Evolutionary conservation across 441 rosid genomes (phyloP).

Genomic region (Gossypium schwendimanii): DNA sequence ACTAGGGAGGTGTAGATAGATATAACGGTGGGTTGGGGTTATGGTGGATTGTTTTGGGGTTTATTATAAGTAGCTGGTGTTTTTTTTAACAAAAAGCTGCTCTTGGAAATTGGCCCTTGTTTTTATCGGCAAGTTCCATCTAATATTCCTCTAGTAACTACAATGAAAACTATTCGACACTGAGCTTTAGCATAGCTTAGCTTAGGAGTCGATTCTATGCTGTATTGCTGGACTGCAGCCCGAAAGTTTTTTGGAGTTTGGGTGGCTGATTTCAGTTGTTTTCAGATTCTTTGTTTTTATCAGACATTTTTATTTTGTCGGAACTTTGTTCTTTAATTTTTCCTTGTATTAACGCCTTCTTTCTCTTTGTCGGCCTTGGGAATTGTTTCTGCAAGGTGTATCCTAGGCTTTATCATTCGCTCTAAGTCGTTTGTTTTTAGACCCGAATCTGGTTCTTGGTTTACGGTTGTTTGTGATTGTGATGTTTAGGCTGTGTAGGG

Average conservation of each 20-base stretch:
- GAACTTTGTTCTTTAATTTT: background rate
- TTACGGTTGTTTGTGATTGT: too few species aligned
- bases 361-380: too few species aligned
- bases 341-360: background rate
- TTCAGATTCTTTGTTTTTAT: background rate
- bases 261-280: conserved; percentile 20
- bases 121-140: conserved; percentile 34
- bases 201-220: conserved; percentile 1
- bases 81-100: conserved; percentile 32
- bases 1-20: conserved; percentile 30
- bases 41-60: conserved; percentile 1
- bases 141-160: background rate
- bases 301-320: background rate
- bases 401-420: too few species aligned
- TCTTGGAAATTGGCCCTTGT: conserved; percentile 36
- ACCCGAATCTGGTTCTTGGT: too few species aligned
- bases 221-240: conserved; percentile 20
- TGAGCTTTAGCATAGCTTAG: background rate
- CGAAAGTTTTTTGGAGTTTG: conserved; percentile 31
- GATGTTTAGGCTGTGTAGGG: too few species aligned
- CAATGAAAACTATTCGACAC: background rate
- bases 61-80: conserved; percentile 34
- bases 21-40: conserved; percentile 19
- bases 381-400: too few species aligned
- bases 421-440: too few species aligned